Percentiles rank a stretch among this genome's conserved stretches.
These are phyloP conservation scores for Nakazawaea siamensis DNA, from an alignment of 805 yeast species.

Conservation along the genomic window DNA sequence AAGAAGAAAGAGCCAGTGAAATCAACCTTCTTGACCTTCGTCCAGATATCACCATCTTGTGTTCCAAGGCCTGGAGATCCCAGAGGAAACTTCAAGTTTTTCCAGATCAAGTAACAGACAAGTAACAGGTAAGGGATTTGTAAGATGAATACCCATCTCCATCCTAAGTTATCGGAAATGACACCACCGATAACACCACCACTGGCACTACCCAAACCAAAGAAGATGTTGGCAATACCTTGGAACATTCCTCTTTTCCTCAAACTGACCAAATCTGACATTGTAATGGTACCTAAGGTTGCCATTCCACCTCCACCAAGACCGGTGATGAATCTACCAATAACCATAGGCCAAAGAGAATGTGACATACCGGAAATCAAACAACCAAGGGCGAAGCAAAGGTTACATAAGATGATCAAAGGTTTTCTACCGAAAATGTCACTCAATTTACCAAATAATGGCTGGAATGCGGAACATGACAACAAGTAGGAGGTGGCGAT, in stretches of 20 bases:
- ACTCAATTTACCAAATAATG: constrained; percentile 60
- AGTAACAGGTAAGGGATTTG: constrained; percentile 44
- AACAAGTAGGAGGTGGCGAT: constrained; percentile 43
- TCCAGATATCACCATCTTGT: constrained; percentile 31
- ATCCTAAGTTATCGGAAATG: constrained; percentile 43
- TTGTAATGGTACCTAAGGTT: constrained; percentile 65
- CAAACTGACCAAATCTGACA: constrained; percentile 69
- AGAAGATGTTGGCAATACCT: constrained; percentile 72
- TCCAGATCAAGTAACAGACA: constrained; percentile 30
- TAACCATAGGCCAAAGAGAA: constrained; percentile 37
- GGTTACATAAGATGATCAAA: constrained; percentile 41
- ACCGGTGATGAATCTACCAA: constrained; percentile 69
- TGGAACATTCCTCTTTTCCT: constrained; percentile 77
- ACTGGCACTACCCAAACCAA: constrained; percentile 66
- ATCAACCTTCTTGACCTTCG: constrained; percentile 53
- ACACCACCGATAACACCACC: constrained; percentile 65
- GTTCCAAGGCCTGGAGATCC: constrained; percentile 49
- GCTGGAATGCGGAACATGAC: constrained; percentile 68
- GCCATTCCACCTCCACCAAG: constrained; percentile 86
- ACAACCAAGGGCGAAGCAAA: constrained; percentile 50
- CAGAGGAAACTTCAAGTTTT: constrained; percentile 28
- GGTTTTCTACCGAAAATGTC: constrained; percentile 66
- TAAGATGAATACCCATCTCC: constrained; percentile 55
- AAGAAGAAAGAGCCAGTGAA: constrained; percentile 56
- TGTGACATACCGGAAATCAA: constrained; percentile 45